Conservation (phyloP, 331 rosid species). For the Telfairia occidentalis region DNA sequence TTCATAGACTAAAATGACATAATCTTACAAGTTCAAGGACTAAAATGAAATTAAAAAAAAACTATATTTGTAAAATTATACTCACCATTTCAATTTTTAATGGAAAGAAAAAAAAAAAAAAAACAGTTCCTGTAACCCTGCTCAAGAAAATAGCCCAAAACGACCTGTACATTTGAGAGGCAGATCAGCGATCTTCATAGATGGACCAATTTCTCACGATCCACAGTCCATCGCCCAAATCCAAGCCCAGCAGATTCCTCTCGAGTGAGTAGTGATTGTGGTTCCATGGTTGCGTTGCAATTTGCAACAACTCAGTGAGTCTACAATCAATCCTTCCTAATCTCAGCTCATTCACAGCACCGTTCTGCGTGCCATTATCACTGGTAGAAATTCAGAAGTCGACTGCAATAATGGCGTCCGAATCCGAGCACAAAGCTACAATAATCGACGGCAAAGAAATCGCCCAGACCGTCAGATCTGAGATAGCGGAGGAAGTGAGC, state of each 20-base stretch:
- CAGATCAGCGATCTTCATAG: neutral
- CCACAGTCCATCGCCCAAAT: neutral
- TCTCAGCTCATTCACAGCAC: neutral
- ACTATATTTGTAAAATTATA: no score
- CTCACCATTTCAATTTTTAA: no score
- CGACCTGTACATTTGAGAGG: neutral
- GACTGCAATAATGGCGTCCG: conserved; percentile 20
- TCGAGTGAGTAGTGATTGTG: no score
- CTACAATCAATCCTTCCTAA: neutral
- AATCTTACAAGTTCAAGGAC: no score
- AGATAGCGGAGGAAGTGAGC: conserved; percentile 52
- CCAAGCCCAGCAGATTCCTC: conserved; percentile 2
- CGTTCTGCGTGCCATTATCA: neutral
- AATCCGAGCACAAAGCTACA: conserved; percentile 47
- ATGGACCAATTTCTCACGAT: neutral
- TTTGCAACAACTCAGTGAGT: conserved; percentile 5
- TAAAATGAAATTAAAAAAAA: no score
- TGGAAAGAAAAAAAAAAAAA: no score
- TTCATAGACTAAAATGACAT: no score
- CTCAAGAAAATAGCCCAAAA: neutral
- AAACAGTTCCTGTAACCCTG: no score
- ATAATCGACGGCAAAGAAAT: conserved; percentile 73
- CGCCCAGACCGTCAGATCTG: conserved; percentile 63
- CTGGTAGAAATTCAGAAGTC: neutral
- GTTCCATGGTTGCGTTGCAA: neutral